Conservation (phyloP, 257 asterid genomes). For the Cruciata laevipes region DNA sequence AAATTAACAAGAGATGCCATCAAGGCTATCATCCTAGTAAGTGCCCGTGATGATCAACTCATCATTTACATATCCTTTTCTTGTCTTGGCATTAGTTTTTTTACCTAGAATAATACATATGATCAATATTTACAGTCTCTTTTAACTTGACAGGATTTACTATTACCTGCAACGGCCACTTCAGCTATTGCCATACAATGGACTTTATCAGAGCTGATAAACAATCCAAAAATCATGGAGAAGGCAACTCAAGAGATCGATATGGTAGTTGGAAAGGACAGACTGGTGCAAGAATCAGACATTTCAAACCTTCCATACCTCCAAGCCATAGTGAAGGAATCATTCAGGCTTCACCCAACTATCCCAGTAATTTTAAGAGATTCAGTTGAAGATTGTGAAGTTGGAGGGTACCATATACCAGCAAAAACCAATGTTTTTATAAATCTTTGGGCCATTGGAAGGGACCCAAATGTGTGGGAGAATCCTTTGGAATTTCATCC, state of each 20-base stretch:
- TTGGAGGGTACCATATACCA: conserved; percentile 41
- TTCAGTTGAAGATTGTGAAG: conserved; percentile 42
- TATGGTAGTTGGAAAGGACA: conserved; percentile 26
- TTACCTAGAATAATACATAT: no score
- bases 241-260: no score
- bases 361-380: conserved; percentile 52
- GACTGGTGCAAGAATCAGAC: conserved; percentile 55
- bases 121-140: no score
- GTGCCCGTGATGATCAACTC: no score
- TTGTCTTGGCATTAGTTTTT: no score
- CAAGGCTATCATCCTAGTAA: conserved; percentile 68
- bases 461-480: no score
- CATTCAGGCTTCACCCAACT: conserved; percentile 72
- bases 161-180: conserved; percentile 68
- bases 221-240: no score
- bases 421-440: conserved; percentile 47
- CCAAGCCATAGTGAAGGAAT: no score
- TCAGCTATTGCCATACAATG: conserved; percentile 71
- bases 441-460: conserved; percentile 61
- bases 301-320: conserved; percentile 48
- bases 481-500: no score
- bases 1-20: conserved; percentile 48
- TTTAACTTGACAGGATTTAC: conserved; percentile 66
- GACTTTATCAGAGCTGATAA: no score
- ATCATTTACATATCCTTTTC: neutral